Evolutionary conservation across 768 basidiomycete species (phyloP), one percentile per base, ranked within the genome.

Genomic region (Boletus sp.): DNA sequence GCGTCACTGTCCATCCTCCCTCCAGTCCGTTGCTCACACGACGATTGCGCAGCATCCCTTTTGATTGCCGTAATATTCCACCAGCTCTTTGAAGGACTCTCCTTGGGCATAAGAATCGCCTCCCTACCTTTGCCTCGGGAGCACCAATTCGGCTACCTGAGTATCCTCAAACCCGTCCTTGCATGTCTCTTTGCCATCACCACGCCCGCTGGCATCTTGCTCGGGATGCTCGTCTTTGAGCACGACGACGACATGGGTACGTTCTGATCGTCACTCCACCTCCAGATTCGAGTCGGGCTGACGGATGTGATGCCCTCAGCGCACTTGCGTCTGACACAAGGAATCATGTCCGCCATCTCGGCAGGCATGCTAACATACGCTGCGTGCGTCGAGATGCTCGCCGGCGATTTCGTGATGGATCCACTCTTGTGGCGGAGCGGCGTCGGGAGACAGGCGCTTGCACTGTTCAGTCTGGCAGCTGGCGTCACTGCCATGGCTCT

Each of bases 281-380:
- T 9, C 12, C 6, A 15, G 4, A 28, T 24, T 39, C 5, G 30
- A 36, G 20, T 32, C 39, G 29, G 17, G 10, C 48, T 60, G 10
- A 62, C 10, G 12, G 2, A 24, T 30, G 18, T 41, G 2, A 12
- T 8, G 5, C 14, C 18, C 28, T 30, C 62, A 80, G 80, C 76
- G 10, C 74, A 75, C n/a, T 74, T 86, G 68, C 72, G 76, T 37
- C 76, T 88, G 15, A 77, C 78, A 1, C 85, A 89, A 67, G 90
- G 90, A 20, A 65, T 92, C 44, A 85, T 92, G 86, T 86, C 84
- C 7, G 89, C 88, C n/a, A 77, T 91, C 33, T 90, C 87, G 0
- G 88, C 90, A 1, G 90, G 90, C 4, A 85, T 92, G 86, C 80
- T 93, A 48, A 90, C 87, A 45, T 92, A 92, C 64, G 90, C 87